phyloP scores from a whole-genome alignment of 140 eudicot genomes.

The Bidens hawaiensis region DNA sequence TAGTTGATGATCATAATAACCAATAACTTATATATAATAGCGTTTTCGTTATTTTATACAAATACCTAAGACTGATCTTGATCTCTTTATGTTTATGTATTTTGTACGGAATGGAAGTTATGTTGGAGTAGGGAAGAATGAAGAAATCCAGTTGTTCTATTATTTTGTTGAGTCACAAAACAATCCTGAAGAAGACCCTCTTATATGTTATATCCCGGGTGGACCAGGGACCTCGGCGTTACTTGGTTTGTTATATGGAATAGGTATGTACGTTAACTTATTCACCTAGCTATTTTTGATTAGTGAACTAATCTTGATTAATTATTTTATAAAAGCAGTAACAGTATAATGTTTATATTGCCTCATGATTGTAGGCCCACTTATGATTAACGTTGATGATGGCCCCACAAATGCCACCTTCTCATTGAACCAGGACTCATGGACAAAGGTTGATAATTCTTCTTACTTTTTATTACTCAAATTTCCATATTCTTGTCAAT shows the following conservation, averaged over 20 bases:
- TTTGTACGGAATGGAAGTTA: conserved; percentile 19
- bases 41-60: too few relatives aligned
- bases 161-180: conserved; percentile 38
- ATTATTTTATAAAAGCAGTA: neutral
- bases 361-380: neutral
- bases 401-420: neutral
- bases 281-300: too few relatives aligned
- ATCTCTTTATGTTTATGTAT: neutral
- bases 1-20: too few relatives aligned
- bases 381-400: neutral
- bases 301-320: neutral
- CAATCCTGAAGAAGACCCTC: conserved; percentile 37
- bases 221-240: conserved; percentile 53
- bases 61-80: too few relatives aligned
- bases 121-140: conserved; percentile 35
- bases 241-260: conserved; percentile 27
- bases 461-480: neutral
- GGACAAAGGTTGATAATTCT: neutral
- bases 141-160: conserved; percentile 40
- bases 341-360: neutral
- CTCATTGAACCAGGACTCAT: neutral
- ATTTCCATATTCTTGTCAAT: neutral
- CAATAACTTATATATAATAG: too few relatives aligned
- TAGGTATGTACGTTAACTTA: conserved; percentile 19
- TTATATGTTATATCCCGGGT: conserved; percentile 49